phyloP scores from a whole-genome alignment of 2,329 filamentous ascomycete species.

The Myriosclerotinia scirpicola region DNA sequence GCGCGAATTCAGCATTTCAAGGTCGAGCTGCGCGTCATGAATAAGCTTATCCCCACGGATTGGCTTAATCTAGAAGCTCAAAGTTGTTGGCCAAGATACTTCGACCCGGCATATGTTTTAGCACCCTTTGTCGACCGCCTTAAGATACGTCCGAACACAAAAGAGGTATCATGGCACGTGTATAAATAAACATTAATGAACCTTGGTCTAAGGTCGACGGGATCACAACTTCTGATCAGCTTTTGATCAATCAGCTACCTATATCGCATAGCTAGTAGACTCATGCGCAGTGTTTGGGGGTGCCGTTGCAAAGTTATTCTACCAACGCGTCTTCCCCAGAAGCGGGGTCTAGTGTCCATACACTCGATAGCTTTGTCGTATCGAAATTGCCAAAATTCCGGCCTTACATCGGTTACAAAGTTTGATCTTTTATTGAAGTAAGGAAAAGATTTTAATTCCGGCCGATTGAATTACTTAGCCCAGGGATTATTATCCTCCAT shows the following conservation, averaged over 20 bases:
- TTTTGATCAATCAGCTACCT: not conserved
- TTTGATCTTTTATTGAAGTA: not conserved
- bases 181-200: not conserved
- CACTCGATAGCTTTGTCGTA: not conserved
- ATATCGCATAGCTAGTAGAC: not conserved
- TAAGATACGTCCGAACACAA: slow-evolving; percentile 13
- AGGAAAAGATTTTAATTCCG: not conserved
- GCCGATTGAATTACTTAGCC: not conserved
- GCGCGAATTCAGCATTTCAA: not conserved
- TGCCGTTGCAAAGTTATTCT: not conserved
- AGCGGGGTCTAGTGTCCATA: not conserved
- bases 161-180: slow-evolving; percentile 14
- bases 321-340: slow-evolving; percentile 5
- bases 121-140: not conserved
- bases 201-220: not conserved
- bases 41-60: not conserved
- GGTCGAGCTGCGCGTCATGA: slow-evolving; percentile 1
- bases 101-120: not conserved
- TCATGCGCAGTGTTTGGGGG: not conserved
- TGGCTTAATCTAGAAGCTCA: not conserved
- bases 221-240: slow-evolving; percentile 7
- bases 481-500: not conserved
- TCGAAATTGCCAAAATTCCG: not conserved
- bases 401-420: not conserved
- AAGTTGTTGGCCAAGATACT: not conserved